A percentile compares a stretch with the other conserved stretches of the same genome.
phyloP scores from a whole-genome alignment of 768 basidiomycete genomes.

The Multifurca ochricompacta region DNA sequence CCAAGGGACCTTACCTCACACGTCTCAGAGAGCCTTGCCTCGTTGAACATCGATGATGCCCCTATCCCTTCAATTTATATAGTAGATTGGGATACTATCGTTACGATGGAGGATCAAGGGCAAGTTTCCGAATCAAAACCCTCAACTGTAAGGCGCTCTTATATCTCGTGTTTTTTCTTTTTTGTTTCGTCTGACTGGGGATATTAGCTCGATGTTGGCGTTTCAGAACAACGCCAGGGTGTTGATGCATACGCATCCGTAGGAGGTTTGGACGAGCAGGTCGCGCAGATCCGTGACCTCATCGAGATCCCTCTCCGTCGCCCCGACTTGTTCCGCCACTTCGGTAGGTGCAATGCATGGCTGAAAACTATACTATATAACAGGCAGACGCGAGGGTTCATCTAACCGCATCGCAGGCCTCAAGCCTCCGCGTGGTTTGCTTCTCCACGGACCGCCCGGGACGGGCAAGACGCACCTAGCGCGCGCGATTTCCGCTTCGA shows the following conservation, averaged over 20 bases:
- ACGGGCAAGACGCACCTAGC: conserved; percentile 98
- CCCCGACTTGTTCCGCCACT: conserved; percentile 74
- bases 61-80: conserved; percentile 45
- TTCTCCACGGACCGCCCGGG: conserved; percentile 93
- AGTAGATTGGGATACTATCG: conserved; percentile 59
- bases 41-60: conserved; percentile 36
- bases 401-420: conserved; percentile 49
- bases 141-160: conserved; percentile 12
- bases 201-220: conserved; percentile 28
- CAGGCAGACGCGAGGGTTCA: not conserved
- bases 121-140: conserved; percentile 23
- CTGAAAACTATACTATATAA: too few species aligned
- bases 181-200: not conserved
- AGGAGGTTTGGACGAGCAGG: conserved; percentile 85
- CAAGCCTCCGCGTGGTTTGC: conserved; percentile 93
- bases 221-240: conserved; percentile 34
- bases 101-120: conserved; percentile 34
- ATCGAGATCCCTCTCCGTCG: conserved; percentile 79
- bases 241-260: conserved; percentile 70
- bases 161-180: conserved; percentile 1
- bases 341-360: conserved; percentile 36
- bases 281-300: conserved; percentile 75
- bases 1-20: conserved; percentile 23
- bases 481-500: conserved; percentile 85
- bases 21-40: conserved; percentile 36